Conservation (phyloP, 805 yeast species). For the Saturnispora serradocipensis region DNA sequence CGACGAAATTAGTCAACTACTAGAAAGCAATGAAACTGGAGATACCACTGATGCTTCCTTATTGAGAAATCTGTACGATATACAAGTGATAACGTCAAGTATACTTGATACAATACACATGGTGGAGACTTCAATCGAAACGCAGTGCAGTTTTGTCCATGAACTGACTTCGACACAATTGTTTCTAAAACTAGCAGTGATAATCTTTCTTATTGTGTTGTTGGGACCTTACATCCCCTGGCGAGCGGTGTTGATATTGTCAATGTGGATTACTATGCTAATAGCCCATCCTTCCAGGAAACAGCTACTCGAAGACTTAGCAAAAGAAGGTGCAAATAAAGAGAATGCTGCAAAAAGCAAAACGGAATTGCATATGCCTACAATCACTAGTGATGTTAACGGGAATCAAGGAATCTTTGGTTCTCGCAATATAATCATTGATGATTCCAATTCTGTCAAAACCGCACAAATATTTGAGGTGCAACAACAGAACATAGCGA, state of each 20-base stretch:
- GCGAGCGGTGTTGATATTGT: constrained; percentile 44
- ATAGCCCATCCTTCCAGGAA: constrained; percentile 50
- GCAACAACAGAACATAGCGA: constrained; percentile 51
- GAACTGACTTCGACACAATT: constrained; percentile 57
- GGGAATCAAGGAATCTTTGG: not conserved
- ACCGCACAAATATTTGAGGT: constrained; percentile 74
- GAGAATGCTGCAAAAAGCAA: not conserved
- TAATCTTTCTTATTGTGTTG: constrained; percentile 33
- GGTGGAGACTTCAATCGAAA: constrained; percentile 46
- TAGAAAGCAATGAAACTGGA: constrained; percentile 19
- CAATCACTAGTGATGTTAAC: not conserved
- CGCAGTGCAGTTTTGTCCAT: constrained; percentile 62
- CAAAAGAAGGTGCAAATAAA: not conserved
- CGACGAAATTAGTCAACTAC: constrained; percentile 4
- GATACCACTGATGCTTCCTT: constrained; percentile 23
- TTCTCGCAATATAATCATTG: constrained; percentile 38
- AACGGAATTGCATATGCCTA: not conserved
- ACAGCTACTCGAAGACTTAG: constrained; percentile 1
- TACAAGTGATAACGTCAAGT: constrained; percentile 56
- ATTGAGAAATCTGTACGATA: constrained; percentile 58
- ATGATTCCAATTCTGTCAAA: constrained; percentile 52
- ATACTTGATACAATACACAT: constrained; percentile 41
- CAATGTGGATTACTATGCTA: constrained; percentile 48
- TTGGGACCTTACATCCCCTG: constrained; percentile 54
- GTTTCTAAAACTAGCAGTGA: constrained; percentile 34